Base-by-base conservation (phyloP, 208 protist genomes). In the Trypanosoma avium region DNA sequence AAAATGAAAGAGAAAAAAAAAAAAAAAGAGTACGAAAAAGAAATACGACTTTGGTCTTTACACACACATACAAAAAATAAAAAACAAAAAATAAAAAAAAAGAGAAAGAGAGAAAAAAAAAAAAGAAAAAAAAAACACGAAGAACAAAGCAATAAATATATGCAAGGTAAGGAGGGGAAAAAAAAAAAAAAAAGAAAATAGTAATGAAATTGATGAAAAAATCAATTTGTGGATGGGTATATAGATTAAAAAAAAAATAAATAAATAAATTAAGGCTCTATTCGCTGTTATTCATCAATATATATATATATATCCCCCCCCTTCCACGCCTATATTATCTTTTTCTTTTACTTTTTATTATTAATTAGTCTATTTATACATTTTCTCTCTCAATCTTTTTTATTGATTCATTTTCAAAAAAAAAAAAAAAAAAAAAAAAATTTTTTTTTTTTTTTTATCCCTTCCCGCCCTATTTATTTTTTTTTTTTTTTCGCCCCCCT, bases 391-490 rank as follows among this genome's bases (percentile, higher is more conserved):
- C 17, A n/a, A 13, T 38, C 10, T 42, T 42, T 42, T 15, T 42
- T 3, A 15, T 42, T 42, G 10, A 15, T 15, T 42, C 36, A 42
- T n/a, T 1, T 15, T 42, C 12, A n/a, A 42, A 42, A 42, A 42
- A 8, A 8, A n/a, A 42, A 3, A 15, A n/a, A 42, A 42, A 42
- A 42, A 8, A 8, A n/a, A 42, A 3, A 42, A 42, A 10, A 30
- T 60, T n/a, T 10, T 40, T 36, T 46, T 38, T 21, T 32, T 42
- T 36, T 7, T 40, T 61, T 45, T 36, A 22, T 32, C 22, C 7
- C 1, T 30, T 49, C 65, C 78, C 60, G 17, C 59, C 21, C 42
- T 65, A 42, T 27, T 60, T 24, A 32, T 70, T 48, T 66, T 58
- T 33, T 69, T 59, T 32, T 66, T 47, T 66, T 30, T 53, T 15